Evolutionary conservation across 768 basidiomycete species (phyloP).

Genomic region (Mycena capillaripes): DNA sequence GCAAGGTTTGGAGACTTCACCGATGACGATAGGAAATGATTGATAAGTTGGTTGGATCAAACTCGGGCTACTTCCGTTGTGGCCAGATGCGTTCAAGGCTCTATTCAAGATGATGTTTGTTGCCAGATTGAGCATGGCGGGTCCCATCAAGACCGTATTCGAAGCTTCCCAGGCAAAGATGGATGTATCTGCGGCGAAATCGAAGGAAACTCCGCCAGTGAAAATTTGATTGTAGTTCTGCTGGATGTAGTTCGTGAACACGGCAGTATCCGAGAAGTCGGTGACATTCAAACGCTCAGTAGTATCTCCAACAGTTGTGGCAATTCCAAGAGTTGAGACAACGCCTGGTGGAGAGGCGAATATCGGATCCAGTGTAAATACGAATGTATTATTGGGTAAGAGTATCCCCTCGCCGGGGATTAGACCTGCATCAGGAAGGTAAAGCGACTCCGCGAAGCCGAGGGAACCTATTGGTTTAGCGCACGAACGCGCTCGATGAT

Average conservation of each 20-base stretch:
- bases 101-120: constrained; percentile 77
- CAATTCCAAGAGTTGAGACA: too few species aligned
- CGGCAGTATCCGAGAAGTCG: constrained; percentile 69
- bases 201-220: constrained; percentile 78
- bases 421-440: too few species aligned
- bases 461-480: constrained; percentile 48
- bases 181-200: constrained; percentile 61
- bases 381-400: too few species aligned
- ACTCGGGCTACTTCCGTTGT: constrained; percentile 52
- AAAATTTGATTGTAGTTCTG: constrained; percentile 68
- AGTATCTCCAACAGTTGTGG: too few species aligned
- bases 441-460: too few species aligned
- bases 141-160: constrained; percentile 69
- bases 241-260: constrained; percentile 63
- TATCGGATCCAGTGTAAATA: too few species aligned
- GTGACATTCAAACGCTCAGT: constrained; percentile 51
- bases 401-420: too few species aligned
- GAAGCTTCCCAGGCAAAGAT: constrained; percentile 82
- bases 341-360: too few species aligned
- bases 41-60: constrained; percentile 72
- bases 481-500: constrained; percentile 71
- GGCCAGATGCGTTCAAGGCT: constrained; percentile 68
- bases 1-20: not conserved
- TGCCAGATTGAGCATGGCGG: constrained; percentile 75
- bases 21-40: constrained; percentile 68